Percentiles rank a stretch among this genome's conserved stretches.
Conservation (phyloP, 148 eudicot genomes). For the Rhododendron ovatum region DNA sequence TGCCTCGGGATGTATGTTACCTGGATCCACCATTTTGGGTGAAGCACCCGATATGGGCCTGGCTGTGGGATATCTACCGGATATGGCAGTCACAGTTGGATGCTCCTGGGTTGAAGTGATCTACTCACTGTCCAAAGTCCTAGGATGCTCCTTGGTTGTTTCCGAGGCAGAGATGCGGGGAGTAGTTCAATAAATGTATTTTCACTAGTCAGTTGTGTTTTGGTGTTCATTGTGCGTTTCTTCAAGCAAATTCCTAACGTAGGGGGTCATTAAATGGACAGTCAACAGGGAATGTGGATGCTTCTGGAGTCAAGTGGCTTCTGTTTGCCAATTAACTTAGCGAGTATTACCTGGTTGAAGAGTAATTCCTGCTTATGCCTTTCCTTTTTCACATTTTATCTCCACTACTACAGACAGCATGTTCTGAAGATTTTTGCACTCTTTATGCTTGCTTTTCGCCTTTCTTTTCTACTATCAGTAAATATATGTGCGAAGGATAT, state of each 20-base stretch:
- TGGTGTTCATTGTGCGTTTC: neutral
- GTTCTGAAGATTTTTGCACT: neutral
- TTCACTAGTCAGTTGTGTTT: neutral
- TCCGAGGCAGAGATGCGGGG: neutral
- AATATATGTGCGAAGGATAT: neutral
- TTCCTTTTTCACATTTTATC: neutral
- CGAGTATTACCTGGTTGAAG: neutral
- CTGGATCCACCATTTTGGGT: neutral
- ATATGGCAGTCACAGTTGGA: neutral
- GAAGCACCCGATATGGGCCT: neutral
- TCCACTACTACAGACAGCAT: neutral
- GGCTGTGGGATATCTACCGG: neutral
- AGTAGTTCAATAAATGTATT: neutral
- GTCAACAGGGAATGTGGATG: neutral
- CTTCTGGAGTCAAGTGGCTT: neutral
- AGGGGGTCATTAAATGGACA: neutral
- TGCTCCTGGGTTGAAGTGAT: neutral
- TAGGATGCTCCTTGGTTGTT: neutral
- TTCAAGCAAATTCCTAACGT: neutral
- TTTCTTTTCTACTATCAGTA: neutral
- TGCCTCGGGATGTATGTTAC: neutral
- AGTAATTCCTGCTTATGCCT: neutral
- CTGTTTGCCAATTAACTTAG: neutral
- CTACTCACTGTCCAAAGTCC: neutral
- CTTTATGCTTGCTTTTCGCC: neutral